These are phyloP conservation scores for Leccinum uliginosum DNA, from an alignment of 768 basidiomycete genomes.

Conservation along the genomic window DNA sequence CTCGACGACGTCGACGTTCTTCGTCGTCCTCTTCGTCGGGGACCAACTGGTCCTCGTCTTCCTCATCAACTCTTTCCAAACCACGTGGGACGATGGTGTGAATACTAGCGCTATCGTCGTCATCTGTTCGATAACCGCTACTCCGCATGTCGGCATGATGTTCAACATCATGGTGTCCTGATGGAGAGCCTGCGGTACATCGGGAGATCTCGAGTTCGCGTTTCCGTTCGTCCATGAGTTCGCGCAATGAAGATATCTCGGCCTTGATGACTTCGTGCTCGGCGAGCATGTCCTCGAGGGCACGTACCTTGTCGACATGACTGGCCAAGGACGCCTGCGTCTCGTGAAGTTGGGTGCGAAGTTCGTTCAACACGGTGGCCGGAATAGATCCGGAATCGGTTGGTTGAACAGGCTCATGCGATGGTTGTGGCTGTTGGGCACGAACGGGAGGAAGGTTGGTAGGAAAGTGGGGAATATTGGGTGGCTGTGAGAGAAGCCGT, in stretches of 20 bases:
- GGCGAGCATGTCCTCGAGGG: slow-evolving; percentile 72
- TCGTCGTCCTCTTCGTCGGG: slow-evolving; percentile 42
- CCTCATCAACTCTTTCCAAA: slow-evolving; percentile 69
- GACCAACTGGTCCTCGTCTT: slow-evolving; percentile 57
- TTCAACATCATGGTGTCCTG: slow-evolving; percentile 19
- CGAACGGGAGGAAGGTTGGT: slow-evolving; percentile 63
- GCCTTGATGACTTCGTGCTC: slow-evolving; percentile 83
- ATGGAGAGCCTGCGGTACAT: slow-evolving; percentile 20
- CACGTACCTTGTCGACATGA: slow-evolving; percentile 80
- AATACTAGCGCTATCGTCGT: slow-evolving; percentile 71
- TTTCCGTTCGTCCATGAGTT: slow-evolving; percentile 65
- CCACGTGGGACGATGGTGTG: slow-evolving; percentile 66
- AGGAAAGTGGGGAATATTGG: slow-evolving; percentile 60
- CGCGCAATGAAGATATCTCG: slow-evolving; percentile 70
- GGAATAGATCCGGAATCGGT: slow-evolving; percentile 25
- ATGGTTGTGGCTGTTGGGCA: slow-evolving; percentile 27
- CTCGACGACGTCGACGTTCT: slow-evolving; percentile 40
- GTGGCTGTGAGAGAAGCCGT: slow-evolving; percentile 41
- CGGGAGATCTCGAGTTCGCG: slow-evolving; percentile 40
- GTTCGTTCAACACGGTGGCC: slow-evolving; percentile 42
- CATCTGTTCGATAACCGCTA: slow-evolving; percentile 41
- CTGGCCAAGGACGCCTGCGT: slow-evolving; percentile 73
- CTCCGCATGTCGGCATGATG: slow-evolving; percentile 16
- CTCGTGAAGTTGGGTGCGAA: slow-evolving; percentile 80
- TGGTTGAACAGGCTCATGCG: slow-evolving; percentile 27